Conservation (phyloP, 2,329 filamentous ascomycete genomes). For the Ustulina deusta region DNA sequence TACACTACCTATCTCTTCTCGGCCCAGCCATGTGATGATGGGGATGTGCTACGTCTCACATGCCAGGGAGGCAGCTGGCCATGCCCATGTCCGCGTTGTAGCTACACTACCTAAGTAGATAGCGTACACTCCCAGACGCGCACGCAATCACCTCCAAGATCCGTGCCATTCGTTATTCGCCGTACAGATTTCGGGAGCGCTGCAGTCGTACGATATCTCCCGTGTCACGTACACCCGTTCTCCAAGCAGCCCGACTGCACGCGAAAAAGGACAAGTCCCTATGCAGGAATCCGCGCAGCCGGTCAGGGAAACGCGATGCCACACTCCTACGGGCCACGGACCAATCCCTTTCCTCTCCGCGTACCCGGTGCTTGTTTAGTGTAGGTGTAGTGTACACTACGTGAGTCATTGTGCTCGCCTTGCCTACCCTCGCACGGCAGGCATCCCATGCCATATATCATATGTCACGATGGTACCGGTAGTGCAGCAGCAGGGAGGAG, state of each 20-base stretch:
- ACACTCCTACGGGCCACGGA: background rate
- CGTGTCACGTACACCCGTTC: conserved; percentile 7
- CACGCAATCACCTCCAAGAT: background rate
- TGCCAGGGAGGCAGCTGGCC: background rate
- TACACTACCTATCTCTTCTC: no score
- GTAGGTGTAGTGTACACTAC: no score
- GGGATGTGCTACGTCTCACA: conserved; percentile 17
- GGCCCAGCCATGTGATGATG: no score
- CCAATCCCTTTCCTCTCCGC: conserved; percentile 10
- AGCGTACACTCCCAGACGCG: conserved; percentile 7
- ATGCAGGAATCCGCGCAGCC: conserved; percentile 17
- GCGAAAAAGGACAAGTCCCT: background rate
- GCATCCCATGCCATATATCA: conserved; percentile 15
- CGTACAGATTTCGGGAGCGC: conserved; percentile 2
- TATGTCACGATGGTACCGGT: conserved; percentile 11
- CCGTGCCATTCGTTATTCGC: no score
- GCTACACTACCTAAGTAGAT: background rate
- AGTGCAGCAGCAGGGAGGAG: background rate
- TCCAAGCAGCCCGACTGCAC: background rate
- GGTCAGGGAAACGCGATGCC: background rate
- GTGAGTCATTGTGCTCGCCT: conserved; percentile 13
- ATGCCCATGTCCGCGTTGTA: conserved; percentile 2
- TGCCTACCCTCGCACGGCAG: background rate
- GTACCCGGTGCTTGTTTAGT: conserved; percentile 1
- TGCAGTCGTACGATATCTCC: conserved; percentile 15